These are phyloP conservation scores for Kodamaea fukazawae DNA, from an alignment of 805 yeast genomes.

Conservation along the genomic window DNA sequence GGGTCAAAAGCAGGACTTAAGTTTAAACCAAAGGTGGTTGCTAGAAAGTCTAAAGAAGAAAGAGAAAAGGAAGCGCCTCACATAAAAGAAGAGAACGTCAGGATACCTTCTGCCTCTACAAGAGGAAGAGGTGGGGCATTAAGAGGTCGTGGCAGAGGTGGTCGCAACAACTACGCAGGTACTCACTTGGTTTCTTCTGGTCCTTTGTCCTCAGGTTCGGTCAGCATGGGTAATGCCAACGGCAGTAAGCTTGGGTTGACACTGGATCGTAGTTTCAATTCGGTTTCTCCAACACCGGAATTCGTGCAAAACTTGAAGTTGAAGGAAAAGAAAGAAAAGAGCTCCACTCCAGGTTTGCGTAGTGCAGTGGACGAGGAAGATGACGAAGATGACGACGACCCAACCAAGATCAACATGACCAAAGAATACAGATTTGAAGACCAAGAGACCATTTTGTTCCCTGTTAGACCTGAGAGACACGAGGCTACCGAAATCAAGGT, in stretches of 20 bases:
- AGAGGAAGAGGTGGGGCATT: slow-evolving; percentile 25
- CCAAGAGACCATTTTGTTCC: slow-evolving; percentile 58
- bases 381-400: slow-evolving; percentile 42
- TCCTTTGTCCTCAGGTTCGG: slow-evolving; percentile 67
- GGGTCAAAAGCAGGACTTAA: slow-evolving; percentile 39
- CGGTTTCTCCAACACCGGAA: slow-evolving; percentile 41
- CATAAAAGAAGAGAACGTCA: slow-evolving; percentile 34
- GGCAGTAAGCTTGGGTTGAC: slow-evolving; percentile 27
- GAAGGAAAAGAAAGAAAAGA: slow-evolving; percentile 22
- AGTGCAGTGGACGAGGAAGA: slow-evolving; percentile 25
- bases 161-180: slow-evolving; percentile 38
- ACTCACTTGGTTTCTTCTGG: slow-evolving; percentile 72
- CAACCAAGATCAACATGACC: slow-evolving; percentile 60
- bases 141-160: slow-evolving; percentile 35
- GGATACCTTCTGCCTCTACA: slow-evolving; percentile 17
- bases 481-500: slow-evolving; percentile 33
- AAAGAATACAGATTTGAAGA: slow-evolving; percentile 52
- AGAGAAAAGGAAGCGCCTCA: slow-evolving; percentile 72
- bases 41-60: slow-evolving; percentile 79
- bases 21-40: slow-evolving; percentile 85
- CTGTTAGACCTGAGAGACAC: slow-evolving; percentile 64
- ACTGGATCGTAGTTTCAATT: slow-evolving; percentile 29
- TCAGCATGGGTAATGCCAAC: slow-evolving; percentile 37
- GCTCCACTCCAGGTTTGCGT: slow-evolving; percentile 16
- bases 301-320: slow-evolving; percentile 36